phyloP scores from a whole-genome alignment of 768 basidiomycete species.

The Exidia glandulosa region DNA sequence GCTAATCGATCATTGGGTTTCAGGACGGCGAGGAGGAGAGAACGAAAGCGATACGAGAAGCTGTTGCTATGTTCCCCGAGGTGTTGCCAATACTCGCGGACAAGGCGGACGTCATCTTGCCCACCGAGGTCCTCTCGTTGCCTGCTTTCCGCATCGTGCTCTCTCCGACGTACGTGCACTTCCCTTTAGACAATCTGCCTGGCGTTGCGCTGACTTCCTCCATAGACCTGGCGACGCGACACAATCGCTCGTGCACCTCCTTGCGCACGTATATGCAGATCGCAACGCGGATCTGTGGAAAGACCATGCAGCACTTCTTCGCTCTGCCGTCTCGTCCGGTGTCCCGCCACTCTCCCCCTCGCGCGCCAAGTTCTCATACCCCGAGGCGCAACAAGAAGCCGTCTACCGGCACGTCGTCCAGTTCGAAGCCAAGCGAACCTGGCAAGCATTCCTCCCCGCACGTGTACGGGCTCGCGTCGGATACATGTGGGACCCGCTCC shows the following conservation, averaged over 20 bases:
- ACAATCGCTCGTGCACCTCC: slow-evolving; percentile 52
- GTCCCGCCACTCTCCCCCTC: slow-evolving; percentile 23
- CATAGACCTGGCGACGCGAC: slow-evolving; percentile 15
- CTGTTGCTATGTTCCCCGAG: slow-evolving; percentile 68
- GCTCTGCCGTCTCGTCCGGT: slow-evolving; percentile 24
- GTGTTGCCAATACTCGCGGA: slow-evolving; percentile 76
- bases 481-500: slow-evolving; percentile 78
- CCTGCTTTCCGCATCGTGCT: slow-evolving; percentile 59
- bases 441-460: slow-evolving; percentile 60
- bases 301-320: slow-evolving; percentile 39
- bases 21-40: slow-evolving; percentile 29
- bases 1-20: no score
- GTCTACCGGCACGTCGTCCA: slow-evolving; percentile 72
- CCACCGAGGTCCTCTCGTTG: slow-evolving; percentile 46
- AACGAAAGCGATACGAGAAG: slow-evolving; percentile 58
- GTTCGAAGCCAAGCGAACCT: slow-evolving; percentile 39
- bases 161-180: slow-evolving; percentile 55
- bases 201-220: background rate
- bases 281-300: slow-evolving; percentile 79
- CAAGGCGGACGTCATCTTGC: slow-evolving; percentile 63
- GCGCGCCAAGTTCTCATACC: slow-evolving; percentile 28
- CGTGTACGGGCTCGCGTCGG: slow-evolving; percentile 39
- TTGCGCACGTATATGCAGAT: slow-evolving; percentile 81
- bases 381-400: slow-evolving; percentile 32
- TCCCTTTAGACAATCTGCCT: background rate